These are phyloP conservation scores for Trametes meyenii DNA, from an alignment of 768 basidiomycete genomes.

Conservation along the genomic window DNA sequence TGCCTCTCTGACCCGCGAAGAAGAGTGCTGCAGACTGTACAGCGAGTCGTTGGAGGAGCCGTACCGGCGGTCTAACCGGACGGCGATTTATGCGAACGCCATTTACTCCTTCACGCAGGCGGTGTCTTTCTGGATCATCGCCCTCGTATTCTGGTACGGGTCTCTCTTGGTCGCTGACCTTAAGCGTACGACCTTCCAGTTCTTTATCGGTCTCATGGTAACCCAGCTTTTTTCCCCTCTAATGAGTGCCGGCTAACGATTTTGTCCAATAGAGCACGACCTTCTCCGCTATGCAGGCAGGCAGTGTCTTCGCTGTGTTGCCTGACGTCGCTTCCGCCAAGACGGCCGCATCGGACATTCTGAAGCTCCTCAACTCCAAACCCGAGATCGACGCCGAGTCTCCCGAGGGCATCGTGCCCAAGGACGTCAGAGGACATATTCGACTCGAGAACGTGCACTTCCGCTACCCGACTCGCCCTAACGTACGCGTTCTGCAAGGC, in stretches of 20 bases:
- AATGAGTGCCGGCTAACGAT: background rate
- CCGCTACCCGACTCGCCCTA: slow-evolving; percentile 86
- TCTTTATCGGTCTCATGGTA: slow-evolving; percentile 87
- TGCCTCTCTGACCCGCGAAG: slow-evolving; percentile 83
- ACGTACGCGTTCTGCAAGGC: slow-evolving; percentile 81
- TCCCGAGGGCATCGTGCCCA: slow-evolving; percentile 58
- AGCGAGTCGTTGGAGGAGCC: slow-evolving; percentile 73
- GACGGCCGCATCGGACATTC: slow-evolving; percentile 71
- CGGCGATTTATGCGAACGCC: slow-evolving; percentile 61
- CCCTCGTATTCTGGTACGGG: slow-evolving; percentile 82
- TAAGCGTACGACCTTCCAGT: slow-evolving; percentile 59
- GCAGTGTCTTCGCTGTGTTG: slow-evolving; percentile 81
- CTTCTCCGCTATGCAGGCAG: slow-evolving; percentile 85
- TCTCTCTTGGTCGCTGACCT: slow-evolving; percentile 56
- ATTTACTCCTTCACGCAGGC: slow-evolving; percentile 79
- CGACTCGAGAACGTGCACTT: slow-evolving; percentile 82
- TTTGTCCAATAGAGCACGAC: slow-evolving; percentile 56
- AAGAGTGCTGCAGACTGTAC: slow-evolving; percentile 70
- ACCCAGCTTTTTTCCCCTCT: slow-evolving; percentile 23
- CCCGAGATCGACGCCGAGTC: slow-evolving; percentile 85
- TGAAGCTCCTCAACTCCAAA: slow-evolving; percentile 70
- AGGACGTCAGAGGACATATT: slow-evolving; percentile 59
- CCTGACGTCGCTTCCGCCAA: slow-evolving; percentile 88
- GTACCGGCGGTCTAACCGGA: slow-evolving; percentile 61
- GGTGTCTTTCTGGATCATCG: slow-evolving; percentile 77